phyloP scores from a whole-genome alignment of 108 stramenopile species.

The Fistulifera solaris region DNA sequence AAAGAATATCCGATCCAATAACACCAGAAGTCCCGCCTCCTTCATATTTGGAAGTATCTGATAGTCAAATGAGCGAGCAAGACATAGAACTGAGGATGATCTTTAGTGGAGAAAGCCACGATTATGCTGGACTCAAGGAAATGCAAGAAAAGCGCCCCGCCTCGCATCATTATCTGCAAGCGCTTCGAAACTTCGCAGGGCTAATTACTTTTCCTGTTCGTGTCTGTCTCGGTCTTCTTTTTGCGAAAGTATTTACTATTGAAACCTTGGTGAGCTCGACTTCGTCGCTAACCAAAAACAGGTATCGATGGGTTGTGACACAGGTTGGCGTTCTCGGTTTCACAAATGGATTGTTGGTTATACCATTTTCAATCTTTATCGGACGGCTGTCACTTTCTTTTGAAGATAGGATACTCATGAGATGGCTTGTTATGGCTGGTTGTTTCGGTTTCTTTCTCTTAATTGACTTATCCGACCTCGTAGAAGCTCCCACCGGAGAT shows the following conservation, averaged over 20 bases:
- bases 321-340: constrained; percentile 72
- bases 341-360: constrained; percentile 65
- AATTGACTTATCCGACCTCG: constrained; percentile 53
- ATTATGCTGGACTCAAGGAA: neutral
- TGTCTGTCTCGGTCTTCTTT: constrained; percentile 58
- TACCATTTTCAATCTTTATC: constrained; percentile 68
- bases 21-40: constrained; percentile 1
- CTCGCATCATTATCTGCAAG: neutral
- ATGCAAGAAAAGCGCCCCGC: neutral
- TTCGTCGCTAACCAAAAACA: constrained; percentile 69
- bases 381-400: constrained; percentile 46
- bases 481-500: constrained; percentile 15
- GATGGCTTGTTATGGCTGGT: constrained; percentile 33
- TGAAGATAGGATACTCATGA: constrained; percentile 52
- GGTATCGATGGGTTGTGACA: constrained; percentile 68
- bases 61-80: neutral
- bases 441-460: constrained; percentile 43
- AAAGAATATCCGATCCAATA: neutral
- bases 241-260: constrained; percentile 76
- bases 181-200: constrained; percentile 13
- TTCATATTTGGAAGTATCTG: neutral
- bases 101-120: constrained; percentile 14
- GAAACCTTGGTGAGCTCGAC: constrained; percentile 71
- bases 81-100: constrained; percentile 17
- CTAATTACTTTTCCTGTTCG: constrained; percentile 43